phyloP scores from a whole-genome alignment of 2,329 filamentous ascomycete genomes.

The Xylariaceae sp. region DNA sequence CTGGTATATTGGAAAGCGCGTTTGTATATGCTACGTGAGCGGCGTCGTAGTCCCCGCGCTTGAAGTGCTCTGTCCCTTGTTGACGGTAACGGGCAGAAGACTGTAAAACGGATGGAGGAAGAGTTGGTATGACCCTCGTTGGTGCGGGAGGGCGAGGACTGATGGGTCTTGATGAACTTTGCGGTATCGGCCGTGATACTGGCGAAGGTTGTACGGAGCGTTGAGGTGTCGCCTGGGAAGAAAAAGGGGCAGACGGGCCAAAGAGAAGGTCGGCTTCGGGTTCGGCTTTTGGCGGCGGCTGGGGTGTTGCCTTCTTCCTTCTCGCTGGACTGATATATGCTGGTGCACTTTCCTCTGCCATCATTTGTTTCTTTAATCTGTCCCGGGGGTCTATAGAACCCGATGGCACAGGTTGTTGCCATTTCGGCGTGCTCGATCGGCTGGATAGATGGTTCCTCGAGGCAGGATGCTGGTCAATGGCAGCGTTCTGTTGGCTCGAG shows the following conservation, averaged over 20 bases:
- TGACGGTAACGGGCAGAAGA: constrained; percentile 73
- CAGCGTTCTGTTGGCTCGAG: constrained; percentile 24
- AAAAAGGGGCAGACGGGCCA: constrained; percentile 36
- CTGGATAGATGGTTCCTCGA: constrained; percentile 39
- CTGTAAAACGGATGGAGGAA: constrained; percentile 64
- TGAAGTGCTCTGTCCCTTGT: constrained; percentile 83
- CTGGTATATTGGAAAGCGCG: constrained; percentile 68
- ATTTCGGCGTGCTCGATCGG: constrained; percentile 47
- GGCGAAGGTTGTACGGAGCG: constrained; percentile 32
- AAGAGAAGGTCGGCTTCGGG: constrained; percentile 62
- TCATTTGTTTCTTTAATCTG: constrained; percentile 64
- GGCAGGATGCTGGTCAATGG: constrained; percentile 47
- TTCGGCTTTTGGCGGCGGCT: constrained; percentile 39
- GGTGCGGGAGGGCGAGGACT: constrained; percentile 43
- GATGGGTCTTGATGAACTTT: constrained; percentile 40
- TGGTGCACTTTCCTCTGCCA: constrained; percentile 75
- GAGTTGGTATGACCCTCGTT: constrained; percentile 52
- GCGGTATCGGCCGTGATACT: constrained; percentile 34
- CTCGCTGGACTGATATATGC: constrained; percentile 84
- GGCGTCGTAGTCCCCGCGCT: constrained; percentile 83
- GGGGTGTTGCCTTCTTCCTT: constrained; percentile 61
- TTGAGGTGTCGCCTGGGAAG: constrained; percentile 17
- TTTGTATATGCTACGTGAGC: constrained; percentile 78
- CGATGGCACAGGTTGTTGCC: constrained; percentile 50
- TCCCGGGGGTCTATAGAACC: constrained; percentile 45